A percentile compares a stretch with the other conserved stretches of the same genome.
Conservation (phyloP, 164 flowering plant species). For the Cinnamomum chago region DNA sequence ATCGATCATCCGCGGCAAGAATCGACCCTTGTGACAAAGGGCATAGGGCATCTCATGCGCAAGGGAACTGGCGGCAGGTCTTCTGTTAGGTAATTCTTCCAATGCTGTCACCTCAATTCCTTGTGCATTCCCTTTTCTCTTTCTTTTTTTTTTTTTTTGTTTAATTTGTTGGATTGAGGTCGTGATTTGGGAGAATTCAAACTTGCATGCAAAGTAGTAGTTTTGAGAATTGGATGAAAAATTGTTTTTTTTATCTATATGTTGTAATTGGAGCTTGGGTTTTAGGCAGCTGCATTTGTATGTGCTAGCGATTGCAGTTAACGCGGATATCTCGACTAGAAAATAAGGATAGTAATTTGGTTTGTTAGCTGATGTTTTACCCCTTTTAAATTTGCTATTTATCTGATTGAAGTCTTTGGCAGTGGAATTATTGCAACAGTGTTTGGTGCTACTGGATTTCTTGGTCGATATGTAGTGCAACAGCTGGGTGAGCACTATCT, state of each 20-base stretch:
- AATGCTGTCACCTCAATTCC: neutral
- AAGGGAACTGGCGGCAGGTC: slow-evolving; percentile 99
- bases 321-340: neutral
- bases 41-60: slow-evolving; percentile 72
- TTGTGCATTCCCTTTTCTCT: neutral
- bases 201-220: no score
- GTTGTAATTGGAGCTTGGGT: no score
- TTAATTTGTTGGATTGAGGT: no score
- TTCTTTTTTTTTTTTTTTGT: neutral
- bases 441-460: slow-evolving; percentile 98
- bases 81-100: slow-evolving; percentile 71
- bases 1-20: slow-evolving; percentile 51
- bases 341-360: neutral
- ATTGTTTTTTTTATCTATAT: no score
- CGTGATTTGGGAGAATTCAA: no score
- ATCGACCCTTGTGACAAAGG: slow-evolving; percentile 60
- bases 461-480: slow-evolving; percentile 95
- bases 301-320: no score
- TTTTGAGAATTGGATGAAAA: no score
- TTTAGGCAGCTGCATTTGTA: no score
- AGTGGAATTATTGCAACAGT: slow-evolving; percentile 97
- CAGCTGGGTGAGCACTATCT: slow-evolving; percentile 68
- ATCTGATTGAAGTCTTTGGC: slow-evolving; percentile 18
- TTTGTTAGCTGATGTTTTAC: neutral
- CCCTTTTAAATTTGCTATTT: no score